Evolutionary conservation across 129 eudicot species (phyloP), one percentile per base, ranked within the genome.

Genomic region (Arctium minus): DNA sequence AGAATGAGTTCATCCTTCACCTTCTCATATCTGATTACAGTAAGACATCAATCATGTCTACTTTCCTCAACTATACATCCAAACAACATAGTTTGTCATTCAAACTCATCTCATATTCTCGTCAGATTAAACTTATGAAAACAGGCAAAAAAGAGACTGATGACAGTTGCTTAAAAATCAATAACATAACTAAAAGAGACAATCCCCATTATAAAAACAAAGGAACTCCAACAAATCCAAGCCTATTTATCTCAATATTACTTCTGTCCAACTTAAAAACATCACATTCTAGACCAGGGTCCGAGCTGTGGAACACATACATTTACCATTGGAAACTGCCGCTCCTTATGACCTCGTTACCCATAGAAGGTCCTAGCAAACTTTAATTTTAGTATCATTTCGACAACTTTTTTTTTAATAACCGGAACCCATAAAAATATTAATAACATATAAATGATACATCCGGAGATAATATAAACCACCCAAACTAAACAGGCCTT

Each of bases 21-120:
- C 80, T 86, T 86, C 73, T 86, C 89, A 32, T 86, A 86, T 33
- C 88, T 79, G 27, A 82, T 30, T n/a, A 86, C 76, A 5, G 76
- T 22, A 32, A 86, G 0, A 86, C 89, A 7, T 86, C 86, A 83
- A 86, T 75, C 89, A 85, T 68, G 8, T 86, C 86, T 7, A 86
- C 89, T 35, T 81, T 81, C 77, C 83, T 77, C 74, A 86, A 83
- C 86, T 77, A 85, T 29, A 36, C 32, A 73, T 70, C 74, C 32
- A 12, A 30, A 70, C 39, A 12, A 70, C 12, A 70, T 70, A 69
- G 4, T 68, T 68, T 30, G 38, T 67, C 4, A 67, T 22, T 67
- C 71, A 60, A 60, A 60, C 68, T 60, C 68, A 17, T 56, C 7
- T 60, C 68, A 22, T 22, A 22, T 22, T 22, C 27, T 22, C 27